A percentile compares a stretch with the other conserved stretches of the same genome.
phyloP scores from a whole-genome alignment of 2,329 filamentous ascomycete genomes.

The Diaporthe humulicola region DNA sequence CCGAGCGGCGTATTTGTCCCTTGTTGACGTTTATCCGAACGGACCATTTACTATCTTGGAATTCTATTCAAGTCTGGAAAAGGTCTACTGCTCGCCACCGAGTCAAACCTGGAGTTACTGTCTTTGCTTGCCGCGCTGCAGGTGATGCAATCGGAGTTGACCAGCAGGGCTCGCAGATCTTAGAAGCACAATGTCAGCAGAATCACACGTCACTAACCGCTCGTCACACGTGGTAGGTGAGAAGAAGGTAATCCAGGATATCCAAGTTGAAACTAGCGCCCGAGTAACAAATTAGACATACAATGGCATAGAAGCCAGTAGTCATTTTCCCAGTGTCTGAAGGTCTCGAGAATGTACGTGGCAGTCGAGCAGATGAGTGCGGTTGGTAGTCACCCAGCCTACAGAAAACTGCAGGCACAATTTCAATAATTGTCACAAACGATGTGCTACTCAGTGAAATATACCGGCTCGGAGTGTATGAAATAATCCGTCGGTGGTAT shows the following conservation, averaged over 20 bases:
- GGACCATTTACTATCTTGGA: not conserved
- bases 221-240: too few species aligned
- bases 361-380: not conserved
- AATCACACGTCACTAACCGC: too few species aligned
- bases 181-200: not conserved
- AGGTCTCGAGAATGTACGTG: not conserved
- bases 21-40: not conserved
- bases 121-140: not conserved
- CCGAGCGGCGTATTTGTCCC: too few species aligned
- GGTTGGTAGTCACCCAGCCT: not conserved
- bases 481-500: not conserved
- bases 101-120: not conserved
- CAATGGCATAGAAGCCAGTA: not conserved
- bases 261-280: not conserved
- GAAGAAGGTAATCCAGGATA: too few species aligned
- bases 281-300: not conserved
- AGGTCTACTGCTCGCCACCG: not conserved
- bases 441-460: not conserved
- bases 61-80: not conserved
- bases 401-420: too few species aligned
- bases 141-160: not conserved
- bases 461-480: not conserved
- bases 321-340: not conserved
- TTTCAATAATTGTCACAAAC: not conserved
- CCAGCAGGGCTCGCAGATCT: not conserved